phyloP scores from a whole-genome alignment of 768 basidiomycete genomes.

The Xanthoconium stramineum region DNA sequence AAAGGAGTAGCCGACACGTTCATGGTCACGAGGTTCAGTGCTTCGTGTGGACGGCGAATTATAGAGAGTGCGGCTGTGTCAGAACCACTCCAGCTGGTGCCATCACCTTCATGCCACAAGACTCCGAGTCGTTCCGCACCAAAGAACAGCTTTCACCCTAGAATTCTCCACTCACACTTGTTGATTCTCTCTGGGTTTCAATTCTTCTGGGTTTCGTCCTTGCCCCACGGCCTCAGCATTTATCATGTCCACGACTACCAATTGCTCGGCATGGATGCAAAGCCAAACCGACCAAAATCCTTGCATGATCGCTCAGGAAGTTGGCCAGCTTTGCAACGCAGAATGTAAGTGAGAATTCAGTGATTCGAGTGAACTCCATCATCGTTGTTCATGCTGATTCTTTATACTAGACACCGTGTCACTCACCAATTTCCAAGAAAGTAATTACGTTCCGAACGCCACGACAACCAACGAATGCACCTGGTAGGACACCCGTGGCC shows the following conservation, averaged over 20 bases:
- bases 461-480: conserved; percentile 18
- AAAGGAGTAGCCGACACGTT: neutral
- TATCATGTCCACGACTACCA: conserved; percentile 7
- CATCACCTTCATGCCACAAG: conserved; percentile 2
- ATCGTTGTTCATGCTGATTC: neutral
- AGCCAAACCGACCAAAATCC: conserved; percentile 11
- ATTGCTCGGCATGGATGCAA: conserved; percentile 11
- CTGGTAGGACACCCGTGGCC: conserved; percentile 15
- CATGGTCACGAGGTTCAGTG: conserved; percentile 1
- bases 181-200: neutral
- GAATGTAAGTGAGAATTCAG: conserved; percentile 10
- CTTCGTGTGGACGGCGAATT: conserved; percentile 2
- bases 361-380: neutral
- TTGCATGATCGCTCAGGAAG: conserved; percentile 15
- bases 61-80: neutral
- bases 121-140: conserved; percentile 4
- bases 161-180: neutral
- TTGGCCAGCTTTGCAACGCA: conserved; percentile 19
- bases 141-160: neutral
- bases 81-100: neutral
- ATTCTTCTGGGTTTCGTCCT: neutral
- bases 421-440: conserved; percentile 14
- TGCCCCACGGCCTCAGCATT: neutral
- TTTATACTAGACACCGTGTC: conserved; percentile 16
- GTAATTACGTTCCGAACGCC: conserved; percentile 15